Conservation (phyloP, 73 alveolate genomes). For the Paramecium tetraurelia region DNA sequence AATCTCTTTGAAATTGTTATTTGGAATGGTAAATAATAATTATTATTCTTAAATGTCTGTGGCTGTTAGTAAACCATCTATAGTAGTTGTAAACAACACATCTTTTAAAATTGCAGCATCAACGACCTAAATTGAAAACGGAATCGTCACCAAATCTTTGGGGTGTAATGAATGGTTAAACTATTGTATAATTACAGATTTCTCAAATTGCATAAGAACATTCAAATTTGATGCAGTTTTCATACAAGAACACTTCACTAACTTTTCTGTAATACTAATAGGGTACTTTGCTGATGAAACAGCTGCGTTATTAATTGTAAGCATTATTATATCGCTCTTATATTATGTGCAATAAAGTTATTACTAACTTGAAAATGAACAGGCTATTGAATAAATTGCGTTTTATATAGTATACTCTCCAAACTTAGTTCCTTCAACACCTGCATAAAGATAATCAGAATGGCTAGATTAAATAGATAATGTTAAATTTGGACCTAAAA, state of each 20-base stretch:
- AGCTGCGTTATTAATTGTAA: background rate
- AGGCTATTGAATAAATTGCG: background rate
- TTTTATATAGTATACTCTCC: background rate
- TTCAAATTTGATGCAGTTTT: background rate
- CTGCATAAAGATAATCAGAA: background rate
- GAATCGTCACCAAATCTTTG: background rate
- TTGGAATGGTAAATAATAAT: background rate
- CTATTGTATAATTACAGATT: background rate
- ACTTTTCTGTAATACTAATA: background rate
- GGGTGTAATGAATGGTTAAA: background rate
- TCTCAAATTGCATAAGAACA: background rate
- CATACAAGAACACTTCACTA: background rate
- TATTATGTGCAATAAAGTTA: background rate
- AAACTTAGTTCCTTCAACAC: background rate
- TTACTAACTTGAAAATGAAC: background rate
- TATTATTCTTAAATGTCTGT: background rate
- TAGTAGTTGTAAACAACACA: background rate
- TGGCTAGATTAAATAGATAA: background rate
- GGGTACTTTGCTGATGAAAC: no score
- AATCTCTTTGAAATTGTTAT: background rate
- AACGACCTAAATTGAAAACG: background rate
- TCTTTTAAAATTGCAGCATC: background rate
- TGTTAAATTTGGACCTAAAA: background rate
- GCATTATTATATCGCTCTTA: background rate
- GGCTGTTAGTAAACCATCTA: background rate